Base-by-base conservation (phyloP, 208 protist species). In the Zelonia costaricensis region DNA sequence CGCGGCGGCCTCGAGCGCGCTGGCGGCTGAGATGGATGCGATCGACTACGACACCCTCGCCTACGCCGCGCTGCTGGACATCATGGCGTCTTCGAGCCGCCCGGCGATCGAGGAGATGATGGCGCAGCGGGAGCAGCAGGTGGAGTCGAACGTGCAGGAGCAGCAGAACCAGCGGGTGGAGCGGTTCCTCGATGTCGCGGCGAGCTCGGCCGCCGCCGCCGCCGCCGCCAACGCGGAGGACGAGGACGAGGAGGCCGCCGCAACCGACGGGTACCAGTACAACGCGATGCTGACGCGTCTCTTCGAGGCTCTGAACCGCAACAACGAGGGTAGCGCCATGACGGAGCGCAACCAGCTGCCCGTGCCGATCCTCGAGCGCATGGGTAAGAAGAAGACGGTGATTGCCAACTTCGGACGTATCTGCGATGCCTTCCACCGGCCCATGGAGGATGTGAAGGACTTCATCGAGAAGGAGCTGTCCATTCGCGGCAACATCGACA, bases 381-480 rank as follows among this genome's bases (percentile, higher is more conserved):
- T 96, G 38, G 92, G 93, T 33, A 93, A 93, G 75, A 95, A 94
- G 74, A 97, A 96, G 74, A 93, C 89, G 4, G 79, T 89, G 23
- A 94, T 97, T 60, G 76, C 70, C 13, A 97, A 97, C 80, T 97
- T 97, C 68, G 76, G 62, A 28, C 84, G 90, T 43, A 92, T 97
- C 76, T 96, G 91, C 78, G 71, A 92, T 23, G 76, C 74, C 35
- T 80, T 97, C 51, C 55, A 96, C 62, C 82, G 93, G 22, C 65
- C 79, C 30, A 74, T 93, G 55, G 88, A 97, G 51, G 85, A 96
- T 33, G 77, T 97, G 43, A 91, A 96, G 78, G 80, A 91, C 54
- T 97, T 88, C 48, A 91, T 96, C 42, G 80, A 94, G 52, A 93
- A 90, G 76, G 93, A 97, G 77, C 82, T 97, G 12, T 91, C 90